These are phyloP conservation scores for Lonicera japonica DNA, from an alignment of 129 eudicot genomes.

Conservation along the genomic window DNA sequence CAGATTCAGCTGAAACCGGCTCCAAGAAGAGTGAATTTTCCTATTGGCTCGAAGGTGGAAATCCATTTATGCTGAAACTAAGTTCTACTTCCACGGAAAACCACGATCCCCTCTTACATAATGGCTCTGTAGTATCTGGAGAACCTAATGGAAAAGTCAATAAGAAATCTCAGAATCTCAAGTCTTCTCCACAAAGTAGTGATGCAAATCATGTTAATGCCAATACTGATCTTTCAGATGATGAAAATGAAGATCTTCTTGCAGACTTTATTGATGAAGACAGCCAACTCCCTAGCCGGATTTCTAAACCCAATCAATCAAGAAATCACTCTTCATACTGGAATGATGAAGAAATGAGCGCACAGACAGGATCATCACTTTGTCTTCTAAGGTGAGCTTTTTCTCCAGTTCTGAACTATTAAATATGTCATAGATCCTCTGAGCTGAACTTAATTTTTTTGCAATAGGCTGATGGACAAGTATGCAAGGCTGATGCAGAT, in stretches of 20 bases:
- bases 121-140: constrained; percentile 27
- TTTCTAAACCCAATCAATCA: constrained; percentile 42
- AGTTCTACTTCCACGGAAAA: constrained; percentile 33
- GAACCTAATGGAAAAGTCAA: constrained; percentile 30
- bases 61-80: constrained; percentile 51
- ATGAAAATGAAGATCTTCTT: constrained; percentile 95
- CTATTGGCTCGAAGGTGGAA: constrained; percentile 55
- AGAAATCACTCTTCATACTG: constrained; percentile 48
- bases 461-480: constrained; percentile 83
- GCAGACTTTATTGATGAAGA: constrained; percentile 99
- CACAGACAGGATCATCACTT: constrained; percentile 92
- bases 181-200: constrained; percentile 16
- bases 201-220: constrained; percentile 48
- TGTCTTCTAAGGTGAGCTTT: constrained; percentile 65
- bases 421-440: constrained; percentile 15
- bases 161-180: constrained; percentile 18
- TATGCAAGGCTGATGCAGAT: constrained; percentile 93
- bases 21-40: constrained; percentile 65
- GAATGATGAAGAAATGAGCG: constrained; percentile 46
- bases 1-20: constrained; percentile 29
- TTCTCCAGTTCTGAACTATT: constrained; percentile 6
- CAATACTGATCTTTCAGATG: constrained; percentile 45
- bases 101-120: constrained; percentile 30
- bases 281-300: constrained; percentile 94
- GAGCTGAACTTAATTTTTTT: constrained; percentile 21